Evolutionary conservation across 2,329 filamentous ascomycete genomes (phyloP).

Genomic region (Penicillium oxalicum): DNA sequence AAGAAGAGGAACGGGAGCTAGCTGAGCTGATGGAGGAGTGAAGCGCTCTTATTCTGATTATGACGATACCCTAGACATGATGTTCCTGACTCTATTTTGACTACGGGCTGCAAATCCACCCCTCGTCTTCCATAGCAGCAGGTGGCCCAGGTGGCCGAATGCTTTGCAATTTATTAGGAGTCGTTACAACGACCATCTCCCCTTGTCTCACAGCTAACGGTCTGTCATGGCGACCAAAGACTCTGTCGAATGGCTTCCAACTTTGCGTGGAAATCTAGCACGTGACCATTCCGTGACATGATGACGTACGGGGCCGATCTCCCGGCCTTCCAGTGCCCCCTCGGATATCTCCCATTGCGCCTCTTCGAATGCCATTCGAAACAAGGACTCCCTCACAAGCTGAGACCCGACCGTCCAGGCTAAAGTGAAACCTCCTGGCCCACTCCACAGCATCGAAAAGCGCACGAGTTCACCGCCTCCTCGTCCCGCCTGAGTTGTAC

Average conservation of each 20-base stretch:
- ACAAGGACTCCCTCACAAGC: neutral
- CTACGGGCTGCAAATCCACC: no score
- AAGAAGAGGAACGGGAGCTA: constrained; percentile 87
- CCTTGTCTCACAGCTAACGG: no score
- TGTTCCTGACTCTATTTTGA: neutral
- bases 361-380: constrained; percentile 2
- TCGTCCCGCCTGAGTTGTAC: no score
- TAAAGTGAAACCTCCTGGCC: neutral
- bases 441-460: no score
- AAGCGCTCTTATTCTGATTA: constrained; percentile 21
- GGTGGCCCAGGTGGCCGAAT: no score
- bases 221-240: no score
- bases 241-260: no score
- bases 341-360: neutral
- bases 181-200: no score
- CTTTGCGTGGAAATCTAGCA: constrained; percentile 2
- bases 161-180: no score
- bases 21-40: constrained; percentile 80
- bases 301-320: constrained; percentile 33
- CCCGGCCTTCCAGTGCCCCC: constrained; percentile 9
- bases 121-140: no score
- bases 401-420: constrained; percentile 3
- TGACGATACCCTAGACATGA: constrained; percentile 13
- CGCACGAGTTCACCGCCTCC: no score
- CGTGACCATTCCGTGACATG: constrained; percentile 24